phyloP scores from a whole-genome alignment of 2,329 filamentous ascomycete genomes.

The Ophiostoma quercus region DNA sequence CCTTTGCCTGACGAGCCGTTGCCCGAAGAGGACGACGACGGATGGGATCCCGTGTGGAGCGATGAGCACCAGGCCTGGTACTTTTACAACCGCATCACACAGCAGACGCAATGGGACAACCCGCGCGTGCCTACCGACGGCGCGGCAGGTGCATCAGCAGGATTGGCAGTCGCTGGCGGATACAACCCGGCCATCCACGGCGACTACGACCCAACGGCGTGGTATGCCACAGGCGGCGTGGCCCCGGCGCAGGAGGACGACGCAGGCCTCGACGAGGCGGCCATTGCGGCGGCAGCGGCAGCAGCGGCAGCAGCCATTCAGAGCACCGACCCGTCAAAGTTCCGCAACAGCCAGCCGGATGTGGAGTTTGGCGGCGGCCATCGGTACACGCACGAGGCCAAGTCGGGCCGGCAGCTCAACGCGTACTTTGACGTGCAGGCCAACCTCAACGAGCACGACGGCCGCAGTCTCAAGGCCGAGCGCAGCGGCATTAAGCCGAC shows the following conservation, averaged over 20 bases:
- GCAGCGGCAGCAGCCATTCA: constrained; percentile 58
- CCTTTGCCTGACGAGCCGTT: constrained; percentile 40
- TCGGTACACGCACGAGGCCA: constrained; percentile 74
- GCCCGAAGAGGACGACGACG: constrained; percentile 46
- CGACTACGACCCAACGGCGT: constrained; percentile 92
- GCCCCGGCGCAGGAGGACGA: not conserved
- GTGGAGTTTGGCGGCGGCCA: constrained; percentile 56
- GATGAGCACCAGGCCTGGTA: constrained; percentile 62
- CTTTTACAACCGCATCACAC: constrained; percentile 76
- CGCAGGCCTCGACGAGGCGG: constrained; percentile 30
- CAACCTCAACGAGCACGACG: constrained; percentile 84
- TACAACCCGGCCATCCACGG: constrained; percentile 97
- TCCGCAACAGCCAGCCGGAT: constrained; percentile 51
- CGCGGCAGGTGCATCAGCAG: constrained; percentile 25
- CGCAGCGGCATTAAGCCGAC: constrained; percentile 75
- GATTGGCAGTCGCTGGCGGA: constrained; percentile 47
- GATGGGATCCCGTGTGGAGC: constrained; percentile 79
- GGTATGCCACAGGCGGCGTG: constrained; percentile 64
- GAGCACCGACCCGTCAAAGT: constrained; percentile 84
- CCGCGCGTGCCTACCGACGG: constrained; percentile 53
- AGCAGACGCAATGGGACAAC: constrained; percentile 75
- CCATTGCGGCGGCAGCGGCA: constrained; percentile 33
- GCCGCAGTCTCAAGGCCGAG: constrained; percentile 86
- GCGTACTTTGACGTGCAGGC: constrained; percentile 95
- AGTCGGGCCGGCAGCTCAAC: constrained; percentile 81